Conservation (phyloP, 1,139 yeast genomes). For the Taphrina communis region DNA sequence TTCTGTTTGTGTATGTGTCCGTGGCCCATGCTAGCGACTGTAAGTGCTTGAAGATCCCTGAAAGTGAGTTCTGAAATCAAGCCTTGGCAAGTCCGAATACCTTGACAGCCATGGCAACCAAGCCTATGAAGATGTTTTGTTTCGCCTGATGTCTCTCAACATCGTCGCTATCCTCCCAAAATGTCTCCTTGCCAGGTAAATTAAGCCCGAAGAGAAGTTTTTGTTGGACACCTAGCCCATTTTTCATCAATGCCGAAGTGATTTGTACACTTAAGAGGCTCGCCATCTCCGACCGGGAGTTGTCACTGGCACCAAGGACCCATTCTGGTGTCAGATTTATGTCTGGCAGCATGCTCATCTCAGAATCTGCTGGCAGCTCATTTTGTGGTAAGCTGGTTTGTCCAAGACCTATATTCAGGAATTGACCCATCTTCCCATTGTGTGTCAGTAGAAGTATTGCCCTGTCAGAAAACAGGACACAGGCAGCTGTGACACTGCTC, state of each 20-base stretch:
- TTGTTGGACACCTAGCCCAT: not conserved
- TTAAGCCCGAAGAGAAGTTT: not conserved
- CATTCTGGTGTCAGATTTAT: slow-evolving; percentile 6
- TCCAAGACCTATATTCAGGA: not conserved
- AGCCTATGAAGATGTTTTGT: not conserved
- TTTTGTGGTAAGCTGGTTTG: not conserved
- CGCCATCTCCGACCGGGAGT: slow-evolving; percentile 3
- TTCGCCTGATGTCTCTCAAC: not conserved
- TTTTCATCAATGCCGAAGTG: slow-evolving; percentile 4
- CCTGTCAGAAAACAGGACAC: slow-evolving; percentile 6
- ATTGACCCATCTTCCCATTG: slow-evolving; percentile 12
- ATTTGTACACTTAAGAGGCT: slow-evolving; percentile 17
- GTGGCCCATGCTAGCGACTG: too few species aligned
- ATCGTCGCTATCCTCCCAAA: slow-evolving; percentile 1
- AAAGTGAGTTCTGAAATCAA: not conserved
- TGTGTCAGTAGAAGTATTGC: not conserved
- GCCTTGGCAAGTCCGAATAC: slow-evolving; percentile 33
- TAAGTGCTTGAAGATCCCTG: not conserved
- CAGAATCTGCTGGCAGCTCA: not conserved
- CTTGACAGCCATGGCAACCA: slow-evolving; percentile 45
- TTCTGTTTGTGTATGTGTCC: too few species aligned
- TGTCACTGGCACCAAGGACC: slow-evolving; percentile 12
- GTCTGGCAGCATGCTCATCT: slow-evolving; percentile 13
- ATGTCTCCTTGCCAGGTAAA: not conserved
- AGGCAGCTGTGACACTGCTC: not conserved